phyloP scores from a whole-genome alignment of 1,284 basidiomycete genomes.

The Austroboletus novae-zelandiae region DNA sequence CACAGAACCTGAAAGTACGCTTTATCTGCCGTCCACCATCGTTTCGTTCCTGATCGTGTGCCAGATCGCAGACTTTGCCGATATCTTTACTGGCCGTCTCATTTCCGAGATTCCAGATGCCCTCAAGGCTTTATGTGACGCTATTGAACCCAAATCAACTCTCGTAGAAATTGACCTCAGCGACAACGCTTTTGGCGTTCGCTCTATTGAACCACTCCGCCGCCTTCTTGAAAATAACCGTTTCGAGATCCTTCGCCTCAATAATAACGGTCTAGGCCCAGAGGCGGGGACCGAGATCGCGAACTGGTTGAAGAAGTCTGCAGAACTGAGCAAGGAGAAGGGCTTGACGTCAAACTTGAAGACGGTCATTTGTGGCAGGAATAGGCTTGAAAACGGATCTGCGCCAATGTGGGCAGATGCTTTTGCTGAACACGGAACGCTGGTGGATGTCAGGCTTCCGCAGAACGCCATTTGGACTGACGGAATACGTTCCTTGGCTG shows the following conservation, averaged over 20 bases:
- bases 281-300: conserved; percentile 87
- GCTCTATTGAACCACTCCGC: conserved; percentile 94
- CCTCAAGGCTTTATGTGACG: conserved; percentile 85
- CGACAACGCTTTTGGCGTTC: conserved; percentile 96
- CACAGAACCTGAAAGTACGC: conserved; percentile 69
- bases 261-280: conserved; percentile 98
- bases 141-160: conserved; percentile 76
- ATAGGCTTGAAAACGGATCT: conserved; percentile 91
- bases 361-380: conserved; percentile 90
- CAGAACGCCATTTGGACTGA: conserved; percentile 98
- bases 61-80: conserved; percentile 92
- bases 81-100: conserved; percentile 96
- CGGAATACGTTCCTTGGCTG: conserved; percentile 82
- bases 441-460: conserved; percentile 88
- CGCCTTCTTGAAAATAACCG: conserved; percentile 83
- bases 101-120: conserved; percentile 95
- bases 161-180: conserved; percentile 89
- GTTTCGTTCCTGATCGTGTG: conserved; percentile 9
- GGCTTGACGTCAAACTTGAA: conserved; percentile 73
- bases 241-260: conserved; percentile 81
- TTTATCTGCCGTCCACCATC: background rate
- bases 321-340: conserved; percentile 63
- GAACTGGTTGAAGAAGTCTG: conserved; percentile 79
- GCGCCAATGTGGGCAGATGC: conserved; percentile 85
- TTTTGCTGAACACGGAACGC: conserved; percentile 79